Conservation (phyloP, 495 filamentous ascomycete genomes). For the Chlorociboria aeruginascens region DNA sequence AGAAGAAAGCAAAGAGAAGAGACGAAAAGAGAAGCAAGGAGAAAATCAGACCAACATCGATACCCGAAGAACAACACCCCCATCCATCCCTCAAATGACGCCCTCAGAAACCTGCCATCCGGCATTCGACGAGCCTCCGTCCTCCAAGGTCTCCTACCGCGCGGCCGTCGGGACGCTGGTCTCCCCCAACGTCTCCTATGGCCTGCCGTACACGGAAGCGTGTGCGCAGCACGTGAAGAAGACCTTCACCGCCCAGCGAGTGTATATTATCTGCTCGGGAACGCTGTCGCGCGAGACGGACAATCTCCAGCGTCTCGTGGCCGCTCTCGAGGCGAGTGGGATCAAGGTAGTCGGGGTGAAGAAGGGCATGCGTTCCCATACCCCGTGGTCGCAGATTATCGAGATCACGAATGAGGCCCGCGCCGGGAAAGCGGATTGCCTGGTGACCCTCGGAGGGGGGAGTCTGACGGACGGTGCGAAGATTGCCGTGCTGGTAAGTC, state of each 20-base stretch:
- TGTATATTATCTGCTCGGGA: conserved; percentile 45
- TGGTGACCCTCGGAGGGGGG: conserved; percentile 47
- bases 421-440: conserved; percentile 30
- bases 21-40: too few species aligned
- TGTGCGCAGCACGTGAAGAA: conserved; percentile 26
- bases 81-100: neutral
- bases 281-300: conserved; percentile 40
- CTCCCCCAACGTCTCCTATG: conserved; percentile 24
- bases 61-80: neutral
- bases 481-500: conserved; percentile 37
- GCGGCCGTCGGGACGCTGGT: conserved; percentile 16
- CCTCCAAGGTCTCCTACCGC: neutral
- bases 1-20: too few species aligned
- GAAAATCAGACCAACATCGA: too few species aligned
- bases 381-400: conserved; percentile 44
- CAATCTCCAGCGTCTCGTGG: conserved; percentile 27
- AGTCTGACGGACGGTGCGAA: conserved; percentile 49
- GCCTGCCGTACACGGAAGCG: conserved; percentile 22
- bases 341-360: conserved; percentile 29
- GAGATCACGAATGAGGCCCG: conserved; percentile 37
- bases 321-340: conserved; percentile 28
- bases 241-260: conserved; percentile 35
- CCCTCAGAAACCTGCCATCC: neutral
- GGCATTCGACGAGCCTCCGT: neutral
- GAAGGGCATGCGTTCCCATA: conserved; percentile 46